phyloP scores from a whole-genome alignment of 106 monocot species.

The Dioscorea alata region DNA sequence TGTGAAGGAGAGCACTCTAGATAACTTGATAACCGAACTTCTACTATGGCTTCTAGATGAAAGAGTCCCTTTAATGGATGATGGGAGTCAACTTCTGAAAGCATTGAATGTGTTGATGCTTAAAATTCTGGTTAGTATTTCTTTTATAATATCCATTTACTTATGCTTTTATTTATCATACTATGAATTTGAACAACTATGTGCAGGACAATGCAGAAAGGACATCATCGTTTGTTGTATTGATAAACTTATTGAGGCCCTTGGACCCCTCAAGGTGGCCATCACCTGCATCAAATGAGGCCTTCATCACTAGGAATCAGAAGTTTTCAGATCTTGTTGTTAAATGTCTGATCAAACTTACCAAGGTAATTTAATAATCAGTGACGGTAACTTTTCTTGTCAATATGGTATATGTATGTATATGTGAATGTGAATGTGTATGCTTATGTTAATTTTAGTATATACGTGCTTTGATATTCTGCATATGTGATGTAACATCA shows the following conservation, averaged over 20 bases:
- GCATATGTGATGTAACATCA: slow-evolving; percentile 14
- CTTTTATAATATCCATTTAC: not conserved
- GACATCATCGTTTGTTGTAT: slow-evolving; percentile 92
- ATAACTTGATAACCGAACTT: slow-evolving; percentile 86
- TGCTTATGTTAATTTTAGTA: not conserved
- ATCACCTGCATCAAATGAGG: slow-evolving; percentile 57
- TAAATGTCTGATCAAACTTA: slow-evolving; percentile 94
- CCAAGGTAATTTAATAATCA: slow-evolving; percentile 48
- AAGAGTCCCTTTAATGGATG: slow-evolving; percentile 96
- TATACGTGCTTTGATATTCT: slow-evolving; percentile 1
- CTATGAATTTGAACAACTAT: slow-evolving; percentile 8
- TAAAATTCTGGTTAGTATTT: slow-evolving; percentile 79
- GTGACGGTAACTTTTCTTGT: no score
- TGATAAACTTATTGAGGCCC: slow-evolving; percentile 85
- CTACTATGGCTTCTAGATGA: slow-evolving; percentile 98
- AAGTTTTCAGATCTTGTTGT: slow-evolving; percentile 98
- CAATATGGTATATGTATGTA: no score
- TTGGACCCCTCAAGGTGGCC: slow-evolving; percentile 92
- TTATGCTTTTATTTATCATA: not conserved
- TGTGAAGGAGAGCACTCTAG: slow-evolving; percentile 80
- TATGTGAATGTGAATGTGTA: no score
- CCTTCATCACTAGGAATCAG: slow-evolving; percentile 61
- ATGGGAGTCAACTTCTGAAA: slow-evolving; percentile 92
- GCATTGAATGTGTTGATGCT: slow-evolving; percentile 98
- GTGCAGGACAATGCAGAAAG: slow-evolving; percentile 94